Conservation (phyloP, 371 early-diverging fungal species). For the Lichtheimia corymbifera region DNA sequence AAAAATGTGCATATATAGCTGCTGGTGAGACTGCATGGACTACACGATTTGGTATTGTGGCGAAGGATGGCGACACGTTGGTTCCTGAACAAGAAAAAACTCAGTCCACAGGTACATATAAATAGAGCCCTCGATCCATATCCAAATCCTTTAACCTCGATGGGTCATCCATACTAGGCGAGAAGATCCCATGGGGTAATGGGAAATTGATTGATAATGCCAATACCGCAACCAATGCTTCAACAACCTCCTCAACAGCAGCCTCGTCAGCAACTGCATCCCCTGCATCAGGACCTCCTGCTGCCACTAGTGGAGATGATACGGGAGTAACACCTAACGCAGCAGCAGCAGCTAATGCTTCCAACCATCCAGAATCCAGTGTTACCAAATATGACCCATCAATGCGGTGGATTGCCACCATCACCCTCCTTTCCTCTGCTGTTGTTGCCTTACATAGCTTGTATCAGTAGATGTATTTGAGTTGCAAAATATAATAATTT, state of each 20-base stretch:
- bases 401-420: too few species aligned
- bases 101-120: constrained; percentile 23
- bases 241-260: constrained; percentile 11
- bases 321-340: background rate
- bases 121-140: background rate
- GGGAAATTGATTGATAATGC: constrained; percentile 16
- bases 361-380: too few species aligned
- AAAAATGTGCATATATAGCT: constrained; percentile 6
- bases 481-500: background rate
- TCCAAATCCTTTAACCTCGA: background rate
- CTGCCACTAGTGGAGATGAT: background rate
- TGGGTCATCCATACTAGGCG: constrained; percentile 4
- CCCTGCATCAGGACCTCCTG: background rate
- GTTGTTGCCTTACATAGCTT: too few species aligned
- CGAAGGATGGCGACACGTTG: constrained; percentile 23
- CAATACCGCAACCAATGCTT: constrained; percentile 7
- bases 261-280: background rate
- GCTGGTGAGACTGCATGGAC: constrained; percentile 28
- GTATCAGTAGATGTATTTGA: too few species aligned
- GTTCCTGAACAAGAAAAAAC: constrained; percentile 13
- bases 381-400: too few species aligned
- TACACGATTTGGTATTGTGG: constrained; percentile 36
- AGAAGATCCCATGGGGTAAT: constrained; percentile 30
- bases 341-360: background rate
- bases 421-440: too few species aligned